phyloP scores from a whole-genome alignment of 75 land plant species.

The Cryptomeria japonica region DNA sequence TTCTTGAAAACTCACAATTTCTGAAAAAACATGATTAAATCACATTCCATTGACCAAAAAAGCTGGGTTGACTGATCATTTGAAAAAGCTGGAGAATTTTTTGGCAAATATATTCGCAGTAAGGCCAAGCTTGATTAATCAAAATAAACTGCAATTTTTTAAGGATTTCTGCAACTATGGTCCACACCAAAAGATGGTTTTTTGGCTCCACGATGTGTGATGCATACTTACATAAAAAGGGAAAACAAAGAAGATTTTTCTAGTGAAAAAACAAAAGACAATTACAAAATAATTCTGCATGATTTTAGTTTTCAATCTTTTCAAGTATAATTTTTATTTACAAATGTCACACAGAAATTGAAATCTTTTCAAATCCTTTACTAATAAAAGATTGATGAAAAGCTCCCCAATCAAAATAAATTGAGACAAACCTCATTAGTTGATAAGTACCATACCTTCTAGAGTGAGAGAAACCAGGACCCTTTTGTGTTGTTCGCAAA shows the following conservation, averaged over 20 bases:
- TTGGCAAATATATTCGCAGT: too few species aligned
- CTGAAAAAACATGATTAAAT: too few species aligned
- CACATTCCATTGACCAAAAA: too few species aligned
- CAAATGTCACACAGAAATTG: not conserved
- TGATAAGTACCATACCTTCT: not conserved
- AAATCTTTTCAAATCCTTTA: not conserved
- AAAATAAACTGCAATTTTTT: too few species aligned
- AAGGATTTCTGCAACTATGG: too few species aligned
- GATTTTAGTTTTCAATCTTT: not conserved
- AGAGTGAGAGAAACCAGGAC: not conserved
- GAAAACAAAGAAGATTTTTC: too few species aligned
- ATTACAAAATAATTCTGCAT: not conserved
- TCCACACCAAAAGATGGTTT: too few species aligned
- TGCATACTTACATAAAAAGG: too few species aligned
- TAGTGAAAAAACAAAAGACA: not conserved
- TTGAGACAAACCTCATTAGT: not conserved
- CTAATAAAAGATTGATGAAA: not conserved
- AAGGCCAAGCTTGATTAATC: too few species aligned
- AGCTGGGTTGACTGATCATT: too few species aligned
- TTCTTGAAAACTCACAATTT: too few species aligned
- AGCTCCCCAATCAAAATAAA: not conserved
- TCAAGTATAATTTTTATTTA: not conserved
- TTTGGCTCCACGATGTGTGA: not conserved
- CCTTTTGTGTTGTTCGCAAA: constrained; percentile 1
- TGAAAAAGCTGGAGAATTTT: too few species aligned